Evolutionary conservation across 805 yeast genomes (phyloP), one percentile per base, ranked within the genome.

Genomic region (Kockiozyma suomiensis): DNA sequence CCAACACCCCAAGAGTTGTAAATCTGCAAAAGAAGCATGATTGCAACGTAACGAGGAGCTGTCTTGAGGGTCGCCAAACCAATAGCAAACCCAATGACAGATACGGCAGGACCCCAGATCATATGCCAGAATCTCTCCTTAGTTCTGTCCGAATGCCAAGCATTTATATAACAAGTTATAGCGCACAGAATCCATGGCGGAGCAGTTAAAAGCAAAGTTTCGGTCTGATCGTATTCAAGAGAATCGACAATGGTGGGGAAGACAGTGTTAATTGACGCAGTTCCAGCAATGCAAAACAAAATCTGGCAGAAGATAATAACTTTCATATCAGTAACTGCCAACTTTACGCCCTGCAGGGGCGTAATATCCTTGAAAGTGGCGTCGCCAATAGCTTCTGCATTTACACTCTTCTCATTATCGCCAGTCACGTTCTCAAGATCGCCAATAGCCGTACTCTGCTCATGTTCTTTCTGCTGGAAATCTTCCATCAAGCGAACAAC

Each of bases 1-100:
- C 79, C 80, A 13, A 79, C 76, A 15, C 82, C 80, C 72, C 81
- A 82, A 0, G 85, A 77, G 70, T 84, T 81, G 66, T 82, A 81
- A 38, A 83, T 70, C 25, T 85, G 85, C 55, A 83, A 78, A 82
- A 83, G 79, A 50, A 82, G 73, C 56, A 64, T 50, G 85, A 83
- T 82, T 13, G 85, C 80, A 62, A 82, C 79, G 66, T 82, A 82
- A 55, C 86, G 74, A 5, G 85, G 85, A 4, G 83, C 86, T 1
- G 81, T 79, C 56, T 80, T 79, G 53, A 80, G 70, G 0, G 85
- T 78, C 2, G 84, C 71, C 25, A 79, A 82, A 0, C 83, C 77
- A 21, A 83, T 77, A 46, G 79, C 77, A 68, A 81, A 82, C 0
- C 85, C 77, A 4, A 75, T 64, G 65, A 81, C 68, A 1, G 85